phyloP scores from a whole-genome alignment of 768 basidiomycete species.

The Suillus tomentosus region DNA sequence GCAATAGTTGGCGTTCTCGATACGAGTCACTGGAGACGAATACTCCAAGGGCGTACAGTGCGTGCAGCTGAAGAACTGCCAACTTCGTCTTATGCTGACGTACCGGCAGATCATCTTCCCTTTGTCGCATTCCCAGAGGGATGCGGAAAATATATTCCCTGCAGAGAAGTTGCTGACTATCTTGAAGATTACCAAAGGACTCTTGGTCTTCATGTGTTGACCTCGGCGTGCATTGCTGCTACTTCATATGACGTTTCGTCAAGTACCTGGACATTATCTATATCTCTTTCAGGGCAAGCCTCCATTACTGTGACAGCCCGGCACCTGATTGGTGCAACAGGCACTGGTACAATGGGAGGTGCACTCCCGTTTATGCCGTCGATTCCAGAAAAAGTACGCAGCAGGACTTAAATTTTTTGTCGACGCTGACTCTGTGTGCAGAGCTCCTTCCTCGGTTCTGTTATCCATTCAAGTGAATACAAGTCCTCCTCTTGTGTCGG shows the following conservation, averaged over 20 bases:
- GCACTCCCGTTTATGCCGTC: not conserved
- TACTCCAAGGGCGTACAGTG: conserved; percentile 15
- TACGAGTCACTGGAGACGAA: conserved; percentile 53
- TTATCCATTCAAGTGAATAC: conserved; percentile 11
- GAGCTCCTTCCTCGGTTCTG: conserved; percentile 8
- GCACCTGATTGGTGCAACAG: conserved; percentile 13
- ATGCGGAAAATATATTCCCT: conserved; percentile 5
- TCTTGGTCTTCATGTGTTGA: conserved; percentile 14
- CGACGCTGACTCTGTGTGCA: not conserved
- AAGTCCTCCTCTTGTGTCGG: not conserved
- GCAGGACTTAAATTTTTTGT: not conserved
- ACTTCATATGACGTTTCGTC: not conserved
- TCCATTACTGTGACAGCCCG: conserved; percentile 1
- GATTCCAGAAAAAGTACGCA: conserved; percentile 6
- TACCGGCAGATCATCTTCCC: conserved; percentile 11
- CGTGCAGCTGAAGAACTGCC: not conserved
- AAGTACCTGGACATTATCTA: conserved; percentile 5
- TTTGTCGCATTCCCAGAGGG: conserved; percentile 12
- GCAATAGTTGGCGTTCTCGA: conserved; percentile 66
- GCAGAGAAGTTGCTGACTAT: conserved; percentile 14
- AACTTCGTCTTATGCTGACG: not conserved
- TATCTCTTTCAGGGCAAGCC: not conserved
- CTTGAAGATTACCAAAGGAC: conserved; percentile 14
- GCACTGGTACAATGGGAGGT: conserved; percentile 8
- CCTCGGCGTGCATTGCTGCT: conserved; percentile 3